A percentile compares a stretch with the other conserved stretches of the same genome.
Evolutionary conservation across 2,329 filamentous ascomycete genomes (phyloP).

Genomic region (Phoma sp.): DNA sequence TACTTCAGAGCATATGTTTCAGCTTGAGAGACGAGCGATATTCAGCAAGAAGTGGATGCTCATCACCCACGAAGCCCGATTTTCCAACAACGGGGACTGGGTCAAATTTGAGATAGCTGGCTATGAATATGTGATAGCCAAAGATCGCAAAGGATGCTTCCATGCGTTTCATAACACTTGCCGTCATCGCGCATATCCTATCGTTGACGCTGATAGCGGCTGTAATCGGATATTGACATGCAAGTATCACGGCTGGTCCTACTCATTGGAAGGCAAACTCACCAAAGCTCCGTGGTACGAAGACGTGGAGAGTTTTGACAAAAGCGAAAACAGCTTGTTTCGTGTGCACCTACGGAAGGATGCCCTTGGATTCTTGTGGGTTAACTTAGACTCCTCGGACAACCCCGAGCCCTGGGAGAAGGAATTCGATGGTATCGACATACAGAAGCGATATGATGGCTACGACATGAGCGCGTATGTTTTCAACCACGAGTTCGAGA

Average conservation of each 20-base stretch:
- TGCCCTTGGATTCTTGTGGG: conserved; percentile 39
- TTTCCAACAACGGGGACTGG: conserved; percentile 22
- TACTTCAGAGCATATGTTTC: conserved; percentile 48
- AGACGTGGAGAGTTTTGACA: conserved; percentile 28
- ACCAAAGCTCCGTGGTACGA: conserved; percentile 52
- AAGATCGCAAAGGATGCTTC: conserved; percentile 24
- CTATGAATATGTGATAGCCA: conserved; percentile 19
- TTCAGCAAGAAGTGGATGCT: conserved; percentile 49
- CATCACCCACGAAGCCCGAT: conserved; percentile 38
- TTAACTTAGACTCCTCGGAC: conserved; percentile 36
- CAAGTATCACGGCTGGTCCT: conserved; percentile 55
- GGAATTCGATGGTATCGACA: neutral
- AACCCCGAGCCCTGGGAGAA: conserved; percentile 26
- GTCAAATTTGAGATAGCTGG: conserved; percentile 12
- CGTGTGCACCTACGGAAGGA: conserved; percentile 38
- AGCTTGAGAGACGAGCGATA: conserved; percentile 54
- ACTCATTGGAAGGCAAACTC: conserved; percentile 49
- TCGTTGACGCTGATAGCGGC: conserved; percentile 38
- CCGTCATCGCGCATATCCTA: conserved; percentile 49
- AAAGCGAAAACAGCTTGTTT: conserved; percentile 38
- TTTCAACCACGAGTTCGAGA: too few relatives aligned
- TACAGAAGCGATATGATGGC: neutral
- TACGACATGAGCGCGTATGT: too few relatives aligned
- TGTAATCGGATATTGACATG: conserved; percentile 47
- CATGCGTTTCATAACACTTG: conserved; percentile 52